Evolutionary conservation across 176 grass and related monocot species (phyloP).

Genomic region (Avena sativa): DNA sequence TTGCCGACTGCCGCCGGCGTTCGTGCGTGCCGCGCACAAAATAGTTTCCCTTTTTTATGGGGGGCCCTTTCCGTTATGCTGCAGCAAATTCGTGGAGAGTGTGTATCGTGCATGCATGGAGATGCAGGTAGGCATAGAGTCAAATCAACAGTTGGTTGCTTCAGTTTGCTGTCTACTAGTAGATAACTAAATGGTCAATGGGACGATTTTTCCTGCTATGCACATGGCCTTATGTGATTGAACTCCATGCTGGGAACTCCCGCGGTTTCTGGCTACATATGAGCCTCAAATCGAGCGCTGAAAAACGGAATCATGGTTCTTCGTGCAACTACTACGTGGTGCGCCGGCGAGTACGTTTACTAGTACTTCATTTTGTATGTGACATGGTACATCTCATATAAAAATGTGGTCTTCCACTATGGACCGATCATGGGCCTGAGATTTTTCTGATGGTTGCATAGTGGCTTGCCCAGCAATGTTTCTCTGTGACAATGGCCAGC

Average conservation of each 20-base stretch:
- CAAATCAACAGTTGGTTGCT: constrained; percentile 14
- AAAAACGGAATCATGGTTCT: neutral
- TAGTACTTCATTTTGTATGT: neutral
- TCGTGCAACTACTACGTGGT: constrained; percentile 1
- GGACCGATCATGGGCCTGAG: neutral
- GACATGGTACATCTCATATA: neutral
- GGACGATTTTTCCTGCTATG: neutral
- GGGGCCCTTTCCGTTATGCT: neutral
- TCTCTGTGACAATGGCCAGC: too few relatives aligned
- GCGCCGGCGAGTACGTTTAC: neutral
- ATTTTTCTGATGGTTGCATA: neutral
- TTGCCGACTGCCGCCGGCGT: neutral
- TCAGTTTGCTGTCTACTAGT: too few relatives aligned
- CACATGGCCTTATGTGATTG: neutral
- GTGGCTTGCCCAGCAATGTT: too few relatives aligned
- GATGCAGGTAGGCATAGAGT: neutral
- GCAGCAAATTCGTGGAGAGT: neutral
- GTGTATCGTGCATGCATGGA: neutral
- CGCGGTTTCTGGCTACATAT: constrained; percentile 24
- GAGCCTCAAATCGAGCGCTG: constrained; percentile 26
- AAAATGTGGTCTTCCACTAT: neutral
- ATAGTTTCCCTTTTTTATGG: neutral
- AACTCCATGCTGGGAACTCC: neutral
- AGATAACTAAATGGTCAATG: neutral
- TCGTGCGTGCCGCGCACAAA: neutral